These are phyloP conservation scores for Nitzschia palea DNA, from an alignment of 108 stramenopile genomes.

Conservation along the genomic window DNA sequence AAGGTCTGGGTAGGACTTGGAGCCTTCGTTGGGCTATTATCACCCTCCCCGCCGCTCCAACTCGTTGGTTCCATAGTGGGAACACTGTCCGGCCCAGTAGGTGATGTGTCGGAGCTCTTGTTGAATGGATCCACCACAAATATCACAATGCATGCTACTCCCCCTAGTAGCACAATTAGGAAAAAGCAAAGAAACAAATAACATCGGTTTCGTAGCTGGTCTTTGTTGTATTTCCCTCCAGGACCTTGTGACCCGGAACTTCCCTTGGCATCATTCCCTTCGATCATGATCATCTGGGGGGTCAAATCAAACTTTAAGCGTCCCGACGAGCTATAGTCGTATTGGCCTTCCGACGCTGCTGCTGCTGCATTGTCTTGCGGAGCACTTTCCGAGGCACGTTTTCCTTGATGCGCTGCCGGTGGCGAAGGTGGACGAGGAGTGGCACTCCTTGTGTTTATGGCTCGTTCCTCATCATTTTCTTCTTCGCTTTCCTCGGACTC, in stretches of 20 bases:
- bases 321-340: conserved; percentile 16
- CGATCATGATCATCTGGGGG: background rate
- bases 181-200: background rate
- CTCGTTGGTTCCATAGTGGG: background rate
- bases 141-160: background rate
- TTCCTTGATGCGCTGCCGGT: background rate
- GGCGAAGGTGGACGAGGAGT: background rate
- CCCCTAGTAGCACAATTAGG: background rate
- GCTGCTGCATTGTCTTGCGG: background rate
- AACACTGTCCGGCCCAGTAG: background rate
- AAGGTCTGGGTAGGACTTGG: background rate
- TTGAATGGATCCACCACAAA: background rate
- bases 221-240: background rate
- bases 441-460: background rate
- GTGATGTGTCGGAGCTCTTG: background rate
- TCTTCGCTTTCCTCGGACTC: background rate
- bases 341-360: background rate
- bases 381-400: background rate
- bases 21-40: background rate
- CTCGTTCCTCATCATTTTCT: background rate
- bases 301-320: conserved; percentile 8
- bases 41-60: background rate
- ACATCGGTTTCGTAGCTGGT: background rate
- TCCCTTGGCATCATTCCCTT: background rate
- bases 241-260: background rate